phyloP scores from a whole-genome alignment of 305 asterid species.

The Solanum hybrid region DNA sequence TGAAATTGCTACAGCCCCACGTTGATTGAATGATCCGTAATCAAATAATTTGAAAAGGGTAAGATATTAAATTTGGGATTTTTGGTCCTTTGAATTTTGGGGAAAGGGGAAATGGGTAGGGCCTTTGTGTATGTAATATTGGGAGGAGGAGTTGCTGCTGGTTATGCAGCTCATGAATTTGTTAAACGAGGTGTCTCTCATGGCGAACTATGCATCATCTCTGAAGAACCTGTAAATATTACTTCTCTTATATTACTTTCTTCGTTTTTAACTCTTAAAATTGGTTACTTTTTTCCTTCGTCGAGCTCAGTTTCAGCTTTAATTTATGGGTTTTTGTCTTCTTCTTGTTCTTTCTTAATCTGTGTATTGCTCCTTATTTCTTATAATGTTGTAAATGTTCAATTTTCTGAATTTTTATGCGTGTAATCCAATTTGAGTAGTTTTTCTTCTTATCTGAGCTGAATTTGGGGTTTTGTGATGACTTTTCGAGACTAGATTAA shows the following conservation, averaged over 20 bases:
- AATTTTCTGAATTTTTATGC: background rate
- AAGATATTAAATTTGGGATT: background rate
- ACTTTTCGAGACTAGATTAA: background rate
- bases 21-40: background rate
- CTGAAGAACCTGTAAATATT: conserved; percentile 68
- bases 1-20: background rate
- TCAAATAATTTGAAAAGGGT: background rate
- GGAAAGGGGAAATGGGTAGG: conserved; percentile 53
- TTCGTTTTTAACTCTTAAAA: background rate
- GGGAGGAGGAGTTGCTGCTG: conserved; percentile 98
- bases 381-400: background rate
- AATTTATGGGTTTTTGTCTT: background rate
- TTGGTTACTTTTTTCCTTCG: background rate
- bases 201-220: conserved; percentile 91
- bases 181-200: conserved; percentile 56
- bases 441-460: background rate
- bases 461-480: background rate
- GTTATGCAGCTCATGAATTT: conserved; percentile 89
- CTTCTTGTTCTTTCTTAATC: background rate
- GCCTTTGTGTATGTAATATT: conserved; percentile 81
- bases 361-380: background rate
- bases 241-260: background rate
- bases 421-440: background rate
- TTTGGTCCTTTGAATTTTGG: background rate
- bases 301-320: background rate